Percentiles rank a stretch among this genome's conserved stretches.
phyloP scores from a whole-genome alignment of 1,139 yeast genomes.

The Sugiyamaella xylanicola region DNA sequence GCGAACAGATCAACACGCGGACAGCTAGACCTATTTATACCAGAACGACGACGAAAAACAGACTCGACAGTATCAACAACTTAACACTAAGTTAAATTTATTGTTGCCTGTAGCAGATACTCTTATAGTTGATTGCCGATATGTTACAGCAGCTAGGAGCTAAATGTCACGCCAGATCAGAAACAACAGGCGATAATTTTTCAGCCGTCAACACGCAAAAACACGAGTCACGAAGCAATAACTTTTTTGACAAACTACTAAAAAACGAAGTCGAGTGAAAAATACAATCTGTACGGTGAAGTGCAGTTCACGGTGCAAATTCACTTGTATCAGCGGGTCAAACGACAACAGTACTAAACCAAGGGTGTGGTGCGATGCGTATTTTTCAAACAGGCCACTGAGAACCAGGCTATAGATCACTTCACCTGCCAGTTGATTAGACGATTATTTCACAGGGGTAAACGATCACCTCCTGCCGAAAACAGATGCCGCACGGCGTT shows the following conservation, averaged over 20 bases:
- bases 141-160: no score
- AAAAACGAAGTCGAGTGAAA: not conserved
- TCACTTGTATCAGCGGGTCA: no score
- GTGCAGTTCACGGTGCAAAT: no score
- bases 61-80: no score
- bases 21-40: no score
- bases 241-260: no score
- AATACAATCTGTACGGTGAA: no score
- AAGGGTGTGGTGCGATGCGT: not conserved
- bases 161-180: not conserved
- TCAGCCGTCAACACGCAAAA: not conserved
- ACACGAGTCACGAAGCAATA: not conserved
- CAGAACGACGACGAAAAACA: no score
- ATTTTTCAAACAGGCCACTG: not conserved
- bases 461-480: not conserved
- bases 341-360: not conserved
- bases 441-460: slow-evolving; percentile 1
- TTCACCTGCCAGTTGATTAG: not conserved
- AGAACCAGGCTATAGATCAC: not conserved
- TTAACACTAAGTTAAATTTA: no score
- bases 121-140: not conserved
- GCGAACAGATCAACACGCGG: not conserved
- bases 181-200: not conserved
- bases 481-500: not conserved
- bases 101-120: no score